These are phyloP conservation scores for Beauveria medogensis DNA, from an alignment of 2,329 filamentous ascomycete species.

Conservation along the genomic window DNA sequence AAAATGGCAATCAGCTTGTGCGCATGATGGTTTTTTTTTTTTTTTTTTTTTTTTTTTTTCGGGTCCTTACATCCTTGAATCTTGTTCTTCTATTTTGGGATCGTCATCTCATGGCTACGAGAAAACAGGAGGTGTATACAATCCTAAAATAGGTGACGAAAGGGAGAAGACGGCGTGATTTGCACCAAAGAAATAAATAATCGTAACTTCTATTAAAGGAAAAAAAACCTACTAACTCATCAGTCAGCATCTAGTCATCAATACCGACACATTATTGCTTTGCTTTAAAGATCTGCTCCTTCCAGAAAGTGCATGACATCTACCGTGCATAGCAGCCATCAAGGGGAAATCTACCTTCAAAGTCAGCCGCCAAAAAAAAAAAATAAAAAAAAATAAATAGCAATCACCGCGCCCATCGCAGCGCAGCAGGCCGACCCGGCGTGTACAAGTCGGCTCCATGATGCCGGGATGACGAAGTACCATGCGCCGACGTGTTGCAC, in stretches of 20 bases:
- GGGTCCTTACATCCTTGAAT: too few species aligned
- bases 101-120: too few species aligned
- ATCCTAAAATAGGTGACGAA: too few species aligned
- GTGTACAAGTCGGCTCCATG: not conserved
- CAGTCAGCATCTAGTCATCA: not conserved
- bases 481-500: not conserved
- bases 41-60: too few species aligned
- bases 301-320: not conserved
- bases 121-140: too few species aligned
- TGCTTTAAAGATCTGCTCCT: not conserved
- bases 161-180: too few species aligned
- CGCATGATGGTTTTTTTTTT: too few species aligned
- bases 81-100: too few species aligned
- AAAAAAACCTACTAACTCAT: too few species aligned
- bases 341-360: not conserved
- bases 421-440: not conserved
- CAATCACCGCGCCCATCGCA: not conserved
- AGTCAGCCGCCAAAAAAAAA: not conserved
- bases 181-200: too few species aligned
- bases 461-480: constrained; percentile 1
- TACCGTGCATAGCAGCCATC: not conserved
- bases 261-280: not conserved
- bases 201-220: accelerated
- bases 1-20: too few species aligned
- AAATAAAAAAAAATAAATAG: not conserved